phyloP scores from a whole-genome alignment of 139 green algal genomes.

The Prasinococcaceae sp. region DNA sequence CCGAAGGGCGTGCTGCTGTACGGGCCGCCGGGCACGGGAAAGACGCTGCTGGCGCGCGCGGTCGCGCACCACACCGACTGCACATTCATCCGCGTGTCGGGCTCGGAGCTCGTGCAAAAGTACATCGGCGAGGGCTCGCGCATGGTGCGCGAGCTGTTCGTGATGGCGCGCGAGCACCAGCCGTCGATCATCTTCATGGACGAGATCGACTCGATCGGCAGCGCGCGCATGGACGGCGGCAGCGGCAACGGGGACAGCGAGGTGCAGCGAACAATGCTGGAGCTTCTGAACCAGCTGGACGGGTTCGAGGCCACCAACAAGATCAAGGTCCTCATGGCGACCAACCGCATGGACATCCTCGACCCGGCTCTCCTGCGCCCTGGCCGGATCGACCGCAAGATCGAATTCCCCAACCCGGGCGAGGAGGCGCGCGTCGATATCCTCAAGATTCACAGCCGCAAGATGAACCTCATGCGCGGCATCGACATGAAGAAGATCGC shows the following conservation, averaged over 20 bases:
- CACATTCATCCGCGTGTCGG: constrained; percentile 97
- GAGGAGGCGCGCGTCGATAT: constrained; percentile 82
- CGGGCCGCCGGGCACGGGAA: constrained; percentile 52
- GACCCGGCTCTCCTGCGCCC: constrained; percentile 92
- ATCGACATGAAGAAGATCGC: constrained; percentile 92
- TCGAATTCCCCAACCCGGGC: constrained; percentile 96
- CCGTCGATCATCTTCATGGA: constrained; percentile 99
- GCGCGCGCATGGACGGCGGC: constrained; percentile 70
- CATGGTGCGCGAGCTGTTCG: constrained; percentile 98
- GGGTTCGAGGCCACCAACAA: constrained; percentile 97
- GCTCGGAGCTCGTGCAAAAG: constrained; percentile 97
- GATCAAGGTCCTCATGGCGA: constrained; percentile 87
- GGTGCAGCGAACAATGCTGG: constrained; percentile 98
- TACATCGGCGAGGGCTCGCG: constrained; percentile 98
- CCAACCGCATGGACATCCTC: constrained; percentile 98
- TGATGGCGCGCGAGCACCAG: constrained; percentile 95
- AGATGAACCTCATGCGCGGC: constrained; percentile 85
- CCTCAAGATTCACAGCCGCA: constrained; percentile 80
- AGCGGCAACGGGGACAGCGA: constrained; percentile 78
- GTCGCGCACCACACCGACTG: constrained; percentile 99
- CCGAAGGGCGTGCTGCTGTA: constrained; percentile 95
- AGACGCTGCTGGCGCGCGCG: constrained; percentile 71
- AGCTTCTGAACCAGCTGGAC: constrained; percentile 98
- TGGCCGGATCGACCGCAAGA: constrained; percentile 97
- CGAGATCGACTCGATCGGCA: constrained; percentile 98